Base-by-base conservation (phyloP, 2,329 filamentous ascomycete species). In the Neonectria sp. region DNA sequence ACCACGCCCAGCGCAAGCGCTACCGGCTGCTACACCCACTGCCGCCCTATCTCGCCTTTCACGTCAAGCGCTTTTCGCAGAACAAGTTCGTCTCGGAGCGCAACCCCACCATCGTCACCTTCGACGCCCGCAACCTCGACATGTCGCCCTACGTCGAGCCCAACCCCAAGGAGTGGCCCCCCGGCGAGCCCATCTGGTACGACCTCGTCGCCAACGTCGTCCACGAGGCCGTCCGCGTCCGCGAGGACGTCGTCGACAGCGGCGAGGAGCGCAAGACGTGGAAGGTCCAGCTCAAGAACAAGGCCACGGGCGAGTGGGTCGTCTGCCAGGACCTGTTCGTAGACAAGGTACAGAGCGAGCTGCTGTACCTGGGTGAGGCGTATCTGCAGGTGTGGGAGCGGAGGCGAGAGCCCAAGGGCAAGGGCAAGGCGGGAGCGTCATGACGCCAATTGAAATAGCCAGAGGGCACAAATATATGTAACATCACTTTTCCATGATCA, bases 371-470 rank as follows among this genome's bases (percentile, higher is more conserved):
- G 0, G 94, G 95, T 59, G 96, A 99, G 86, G 93, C 93, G 63
- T 98, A 98, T 85, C 82, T 98, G 65, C 97, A 98, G 88, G 90
- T 99, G 51, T 98, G 96, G 96, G 96, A 98, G 85, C 87, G 93
- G 80, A 89, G 95, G 81, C 91, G 89, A 77, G 85, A 84, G 68
- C 79, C 82, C 12, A 78, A 74, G 74, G 79, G 78, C 45, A 86
- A 83, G 71, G 79, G 75, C 13, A 75, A 72, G 55, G 58, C 69
- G 7, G 40, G 56, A 33, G 53, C 59, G 51, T 71, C 56, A 73
- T 76, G 60, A 73, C 31, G 17, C 46, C 21, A 48, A 15, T 48
- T 37, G 11, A 8, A 62, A 55, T 43, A 46, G n/a, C 13, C 43
- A 25, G 25, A 52, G 46, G 46, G 40, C 46, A 27, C 40, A 21